A percentile compares a stretch with the other conserved stretches of the same genome.
Evolutionary conservation across 106 monocot genomes (phyloP).

Genomic region (Dioscorea dumetorum): DNA sequence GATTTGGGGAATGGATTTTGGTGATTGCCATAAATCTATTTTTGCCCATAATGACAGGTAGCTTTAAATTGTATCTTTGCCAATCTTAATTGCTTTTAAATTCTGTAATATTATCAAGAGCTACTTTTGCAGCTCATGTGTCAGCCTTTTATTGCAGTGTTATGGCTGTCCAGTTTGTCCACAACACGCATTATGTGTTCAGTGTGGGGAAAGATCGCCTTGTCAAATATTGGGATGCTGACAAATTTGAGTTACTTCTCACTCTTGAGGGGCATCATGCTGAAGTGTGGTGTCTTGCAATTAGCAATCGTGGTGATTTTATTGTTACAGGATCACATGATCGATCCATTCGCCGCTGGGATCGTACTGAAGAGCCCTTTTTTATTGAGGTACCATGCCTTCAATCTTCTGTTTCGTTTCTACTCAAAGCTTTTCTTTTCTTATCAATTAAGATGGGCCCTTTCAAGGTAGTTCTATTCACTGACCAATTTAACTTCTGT

Average conservation of each 20-base stretch:
- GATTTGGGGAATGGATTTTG: conserved; percentile 99
- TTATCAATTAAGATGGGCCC: too few species aligned
- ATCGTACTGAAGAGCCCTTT: conserved; percentile 84
- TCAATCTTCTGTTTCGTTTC: background rate
- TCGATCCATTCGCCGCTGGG: conserved; percentile 96
- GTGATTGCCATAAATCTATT: conserved; percentile 87
- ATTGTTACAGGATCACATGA: conserved; percentile 94
- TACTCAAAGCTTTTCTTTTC: background rate
- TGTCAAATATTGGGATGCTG: conserved; percentile 98
- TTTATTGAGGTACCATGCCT: conserved; percentile 57
- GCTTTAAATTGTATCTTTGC: background rate
- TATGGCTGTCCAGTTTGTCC: conserved; percentile 86
- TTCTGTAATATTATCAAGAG: background rate
- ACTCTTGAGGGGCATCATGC: conserved; percentile 97
- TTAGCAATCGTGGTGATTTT: conserved; percentile 87
- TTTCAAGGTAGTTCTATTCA: background rate
- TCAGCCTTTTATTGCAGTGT: conserved; percentile 42
- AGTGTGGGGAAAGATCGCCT: conserved; percentile 92
- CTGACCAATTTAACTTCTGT: background rate
- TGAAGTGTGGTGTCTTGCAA: conserved; percentile 81
- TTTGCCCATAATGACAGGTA: conserved; percentile 96
- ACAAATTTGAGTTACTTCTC: conserved; percentile 86
- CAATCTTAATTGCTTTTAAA: conserved; percentile 2
- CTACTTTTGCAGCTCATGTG: background rate
- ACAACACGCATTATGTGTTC: conserved; percentile 88